A percentile compares a stretch with the other conserved stretches of the same genome.
Evolutionary conservation across 208 protist species (phyloP).

Genomic region (Wallacemonas sp.): DNA sequence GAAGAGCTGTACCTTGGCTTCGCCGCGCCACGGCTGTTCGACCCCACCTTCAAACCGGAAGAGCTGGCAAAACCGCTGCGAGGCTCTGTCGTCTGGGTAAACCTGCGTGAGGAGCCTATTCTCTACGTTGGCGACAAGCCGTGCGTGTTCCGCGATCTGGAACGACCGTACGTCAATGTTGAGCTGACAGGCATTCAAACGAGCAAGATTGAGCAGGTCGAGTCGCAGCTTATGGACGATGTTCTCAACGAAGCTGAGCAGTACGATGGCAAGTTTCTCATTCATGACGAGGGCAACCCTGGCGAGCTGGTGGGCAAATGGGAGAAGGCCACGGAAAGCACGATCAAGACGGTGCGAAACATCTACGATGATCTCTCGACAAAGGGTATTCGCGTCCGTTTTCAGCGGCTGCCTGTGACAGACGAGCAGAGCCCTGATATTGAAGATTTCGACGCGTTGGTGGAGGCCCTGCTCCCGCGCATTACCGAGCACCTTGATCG

Average conservation of each 20-base stretch:
- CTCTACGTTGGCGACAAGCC: slow-evolving; percentile 87
- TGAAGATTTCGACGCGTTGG: slow-evolving; percentile 77
- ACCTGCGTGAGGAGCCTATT: slow-evolving; percentile 87
- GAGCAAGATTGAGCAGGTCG: slow-evolving; percentile 80
- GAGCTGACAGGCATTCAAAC: slow-evolving; percentile 88
- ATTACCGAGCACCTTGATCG: slow-evolving; percentile 73
- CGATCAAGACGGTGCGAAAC: slow-evolving; percentile 81
- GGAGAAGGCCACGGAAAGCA: slow-evolving; percentile 65
- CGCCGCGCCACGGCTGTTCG: slow-evolving; percentile 77
- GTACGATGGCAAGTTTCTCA: slow-evolving; percentile 81
- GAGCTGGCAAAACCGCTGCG: slow-evolving; percentile 66
- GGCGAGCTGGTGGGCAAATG: slow-evolving; percentile 87
- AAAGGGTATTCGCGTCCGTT: slow-evolving; percentile 56
- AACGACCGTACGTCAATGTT: slow-evolving; percentile 88
- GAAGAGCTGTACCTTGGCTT: slow-evolving; percentile 76
- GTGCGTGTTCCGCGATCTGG: slow-evolving; percentile 84
- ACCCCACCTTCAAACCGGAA: slow-evolving; percentile 66
- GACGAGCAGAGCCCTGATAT: slow-evolving; percentile 86
- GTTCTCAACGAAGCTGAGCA: slow-evolving; percentile 74
- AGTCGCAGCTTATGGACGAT: slow-evolving; percentile 68
- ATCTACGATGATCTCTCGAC: slow-evolving; percentile 67
- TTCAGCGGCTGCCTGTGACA: slow-evolving; percentile 82
- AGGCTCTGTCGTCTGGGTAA: slow-evolving; percentile 87
- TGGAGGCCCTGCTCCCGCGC: slow-evolving; percentile 58
- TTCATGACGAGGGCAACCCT: slow-evolving; percentile 86